Evolutionary conservation across 1,139 yeast genomes (phyloP).

Genomic region (Kluyveromyces marxianus): DNA sequence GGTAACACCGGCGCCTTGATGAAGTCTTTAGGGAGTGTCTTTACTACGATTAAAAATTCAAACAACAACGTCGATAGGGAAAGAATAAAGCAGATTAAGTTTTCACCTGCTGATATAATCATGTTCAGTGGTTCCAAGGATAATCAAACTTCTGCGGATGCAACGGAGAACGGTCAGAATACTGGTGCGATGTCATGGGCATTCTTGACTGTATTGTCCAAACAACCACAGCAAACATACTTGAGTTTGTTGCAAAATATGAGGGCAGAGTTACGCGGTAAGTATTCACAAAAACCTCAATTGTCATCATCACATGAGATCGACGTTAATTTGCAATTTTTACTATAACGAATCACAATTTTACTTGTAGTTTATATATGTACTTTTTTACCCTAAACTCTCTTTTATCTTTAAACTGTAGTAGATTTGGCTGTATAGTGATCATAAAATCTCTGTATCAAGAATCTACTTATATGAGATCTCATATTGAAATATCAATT

Average conservation of each 20-base stretch:
- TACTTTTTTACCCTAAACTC: no score
- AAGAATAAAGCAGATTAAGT: conserved; percentile 47
- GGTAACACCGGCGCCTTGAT: conserved; percentile 60
- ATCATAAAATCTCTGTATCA: no score
- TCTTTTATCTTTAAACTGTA: no score
- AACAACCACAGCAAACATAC: conserved; percentile 68
- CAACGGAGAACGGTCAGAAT: conserved; percentile 64
- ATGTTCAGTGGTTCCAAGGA: conserved; percentile 89
- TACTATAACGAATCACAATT: conserved; percentile 27
- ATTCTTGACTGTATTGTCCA: conserved; percentile 61
- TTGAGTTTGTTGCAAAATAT: conserved; percentile 71
- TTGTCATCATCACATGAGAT: conserved; percentile 78
- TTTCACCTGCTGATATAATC: conserved; percentile 84
- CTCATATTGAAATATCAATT: no score
- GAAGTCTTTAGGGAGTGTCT: conserved; percentile 41
- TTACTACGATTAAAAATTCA: conserved; percentile 37
- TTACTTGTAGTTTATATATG: no score
- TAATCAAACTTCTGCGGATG: conserved; percentile 73
- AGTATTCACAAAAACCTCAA: conserved; percentile 87
- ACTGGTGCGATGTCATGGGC: conserved; percentile 97
- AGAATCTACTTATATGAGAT: no score
- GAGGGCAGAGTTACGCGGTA: conserved; percentile 59
- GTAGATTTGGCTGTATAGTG: no score
- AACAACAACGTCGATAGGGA: conserved; percentile 35
- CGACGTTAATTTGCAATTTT: conserved; percentile 64